These are phyloP conservation scores for Solanum raphanifolium DNA, from an alignment of 257 asterid species.

Conservation along the genomic window DNA sequence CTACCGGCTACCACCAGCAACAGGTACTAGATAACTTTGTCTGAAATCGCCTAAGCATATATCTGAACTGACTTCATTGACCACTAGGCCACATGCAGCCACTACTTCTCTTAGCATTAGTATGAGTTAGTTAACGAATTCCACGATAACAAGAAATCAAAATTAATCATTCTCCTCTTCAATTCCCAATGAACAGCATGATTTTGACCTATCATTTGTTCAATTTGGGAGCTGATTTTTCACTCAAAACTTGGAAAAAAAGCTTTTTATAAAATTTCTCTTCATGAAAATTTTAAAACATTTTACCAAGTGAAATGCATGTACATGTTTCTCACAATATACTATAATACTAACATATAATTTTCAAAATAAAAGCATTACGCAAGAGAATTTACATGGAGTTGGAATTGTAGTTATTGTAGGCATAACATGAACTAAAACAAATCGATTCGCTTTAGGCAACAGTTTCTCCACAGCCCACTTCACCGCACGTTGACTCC, in stretches of 20 bases:
- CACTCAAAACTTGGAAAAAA: not conserved
- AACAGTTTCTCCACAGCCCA: conserved; percentile 73
- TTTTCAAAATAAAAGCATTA: not conserved
- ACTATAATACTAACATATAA: not conserved
- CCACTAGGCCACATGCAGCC: not conserved
- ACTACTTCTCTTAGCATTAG: not conserved
- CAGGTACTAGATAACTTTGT: accelerated
- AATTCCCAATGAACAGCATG: not conserved
- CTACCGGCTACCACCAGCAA: not conserved
- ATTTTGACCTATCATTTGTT: not conserved
- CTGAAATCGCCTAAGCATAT: not conserved
- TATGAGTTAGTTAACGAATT: not conserved
- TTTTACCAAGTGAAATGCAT: not conserved
- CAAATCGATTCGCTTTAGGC: conserved; percentile 29
- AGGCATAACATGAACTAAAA: conserved; percentile 68
- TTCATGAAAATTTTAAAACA: not conserved
- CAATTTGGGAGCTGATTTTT: not conserved
- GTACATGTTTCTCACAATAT: not conserved
- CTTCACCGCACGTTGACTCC: conserved; percentile 68
- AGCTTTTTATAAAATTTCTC: not conserved
- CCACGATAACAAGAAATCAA: not conserved
- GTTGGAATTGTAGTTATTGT: conserved; percentile 50
- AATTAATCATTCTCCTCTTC: not conserved
- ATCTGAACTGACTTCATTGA: not conserved
- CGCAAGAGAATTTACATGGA: conserved; percentile 38